Conservation (phyloP, 805 yeast species). For the Pichia exigua region DNA sequence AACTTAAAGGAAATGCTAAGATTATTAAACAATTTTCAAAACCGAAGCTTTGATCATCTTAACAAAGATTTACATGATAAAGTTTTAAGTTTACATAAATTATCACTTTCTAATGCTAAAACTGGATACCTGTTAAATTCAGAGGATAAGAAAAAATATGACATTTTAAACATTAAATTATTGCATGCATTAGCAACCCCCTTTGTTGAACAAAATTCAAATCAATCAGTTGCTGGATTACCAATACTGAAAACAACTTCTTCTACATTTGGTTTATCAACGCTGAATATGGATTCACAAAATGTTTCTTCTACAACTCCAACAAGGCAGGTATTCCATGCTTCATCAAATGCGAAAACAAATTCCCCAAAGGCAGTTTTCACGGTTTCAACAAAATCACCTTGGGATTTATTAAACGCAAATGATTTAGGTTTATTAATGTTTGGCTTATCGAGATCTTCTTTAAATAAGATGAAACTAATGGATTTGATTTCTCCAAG, state of each 20-base stretch:
- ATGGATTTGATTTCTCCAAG: slow-evolving; percentile 75
- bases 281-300: slow-evolving; percentile 8
- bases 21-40: slow-evolving; percentile 2
- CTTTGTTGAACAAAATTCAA: slow-evolving; percentile 36
- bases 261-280: slow-evolving; percentile 21
- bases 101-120: slow-evolving; percentile 39
- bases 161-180: slow-evolving; percentile 37
- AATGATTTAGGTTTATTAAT: slow-evolving; percentile 84
- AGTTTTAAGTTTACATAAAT: slow-evolving; percentile 50
- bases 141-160: slow-evolving; percentile 25
- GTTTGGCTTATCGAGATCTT: slow-evolving; percentile 69
- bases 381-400: slow-evolving; percentile 64
- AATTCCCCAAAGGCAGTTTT: slow-evolving; percentile 75
- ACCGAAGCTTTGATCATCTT: slow-evolving; percentile 10
- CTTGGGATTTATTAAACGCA: slow-evolving; percentile 77
- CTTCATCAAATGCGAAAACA: slow-evolving; percentile 61
- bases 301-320: slow-evolving; percentile 16
- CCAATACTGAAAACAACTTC: slow-evolving; percentile 20
- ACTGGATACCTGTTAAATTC: slow-evolving; percentile 16
- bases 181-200: slow-evolving; percentile 64
- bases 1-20: slow-evolving; percentile 5
- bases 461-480: slow-evolving; percentile 53
- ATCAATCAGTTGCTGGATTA: slow-evolving; percentile 19
- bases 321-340: slow-evolving; percentile 36
- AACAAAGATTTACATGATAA: slow-evolving; percentile 21